Base-by-base conservation (phyloP, 176 grass and related monocot species). In the Elaeis guineensis region DNA sequence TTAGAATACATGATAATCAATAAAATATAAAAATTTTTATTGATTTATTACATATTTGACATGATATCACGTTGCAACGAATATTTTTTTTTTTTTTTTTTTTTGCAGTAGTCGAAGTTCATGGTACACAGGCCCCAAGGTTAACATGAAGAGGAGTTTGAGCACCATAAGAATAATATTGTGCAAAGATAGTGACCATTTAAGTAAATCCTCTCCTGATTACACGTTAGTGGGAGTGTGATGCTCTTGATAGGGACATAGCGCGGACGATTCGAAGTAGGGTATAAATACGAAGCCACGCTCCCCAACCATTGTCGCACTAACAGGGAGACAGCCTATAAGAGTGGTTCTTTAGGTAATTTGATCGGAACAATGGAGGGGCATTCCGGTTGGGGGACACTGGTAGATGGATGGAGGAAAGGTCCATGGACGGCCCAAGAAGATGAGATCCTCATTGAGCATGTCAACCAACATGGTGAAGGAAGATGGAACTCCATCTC, bases 401-500 rank as follows among this genome's bases (percentile, higher is more conserved):
- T 73, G 32, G 91, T 80, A 16, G 81, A 77, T 60, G 83, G 59
- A 23, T 97, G 87, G 93, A 80, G 84, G 75, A 97, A 97, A 57
- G 93, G 93, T 30, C 93, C 93, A 12, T 97, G 93, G 93, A 97
- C 87, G 25, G 24, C 78, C 51, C 78, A 91, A 66, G 87, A 97
- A 51, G 93, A 97, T 67, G 83, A 78, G 73, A 66, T 91, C 19
- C 72, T 97, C 25, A 66, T 91, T 21, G 78, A 83, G 35, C 86
- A 89, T 62, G 84, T 97, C 26, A 78, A 71, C 65, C 81, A 80
- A 55, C 93, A 97, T 5, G 93, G 81, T 14, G 93, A 97, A 78
- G 93, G 93, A 20, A 85, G 87, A 68, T 91, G 93, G 93, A 97
- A 91, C 25, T 97, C 84, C 16, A 87, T 97, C 54, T 68, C 84